Conservation (phyloP, 768 basidiomycete species). For the Rubroboletus satanas region DNA sequence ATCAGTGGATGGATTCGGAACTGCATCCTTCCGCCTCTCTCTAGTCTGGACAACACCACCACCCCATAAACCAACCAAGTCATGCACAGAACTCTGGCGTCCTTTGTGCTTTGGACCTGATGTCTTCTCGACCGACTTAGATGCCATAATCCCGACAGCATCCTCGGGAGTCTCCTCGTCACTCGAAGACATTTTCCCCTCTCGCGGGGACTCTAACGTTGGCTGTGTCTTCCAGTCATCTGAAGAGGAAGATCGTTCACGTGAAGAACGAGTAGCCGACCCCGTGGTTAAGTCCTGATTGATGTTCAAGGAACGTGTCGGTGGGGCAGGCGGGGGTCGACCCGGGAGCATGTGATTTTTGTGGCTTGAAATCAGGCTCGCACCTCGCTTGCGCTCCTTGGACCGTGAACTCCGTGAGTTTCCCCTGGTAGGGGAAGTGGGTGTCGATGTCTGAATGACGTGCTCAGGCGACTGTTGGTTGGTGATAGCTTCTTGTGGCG, state of each 20-base stretch:
- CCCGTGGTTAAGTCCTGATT: slow-evolving; percentile 7
- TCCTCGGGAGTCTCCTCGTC: slow-evolving; percentile 57
- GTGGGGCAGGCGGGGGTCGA: slow-evolving; percentile 4
- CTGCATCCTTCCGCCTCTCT: slow-evolving; percentile 37
- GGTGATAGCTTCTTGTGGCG: slow-evolving; percentile 34
- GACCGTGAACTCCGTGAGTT: slow-evolving; percentile 29
- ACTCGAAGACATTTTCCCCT: slow-evolving; percentile 46
- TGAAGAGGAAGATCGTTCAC: slow-evolving; percentile 29
- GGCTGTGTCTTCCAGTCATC: slow-evolving; percentile 50
- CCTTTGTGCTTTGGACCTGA: slow-evolving; percentile 36
- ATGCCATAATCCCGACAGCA: slow-evolving; percentile 26
- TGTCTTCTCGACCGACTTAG: slow-evolving; percentile 22
- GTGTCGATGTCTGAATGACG: background rate
- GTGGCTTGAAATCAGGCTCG: slow-evolving; percentile 6
- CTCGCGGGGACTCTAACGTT: slow-evolving; percentile 21
- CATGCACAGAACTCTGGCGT: slow-evolving; percentile 80
- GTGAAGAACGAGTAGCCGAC: slow-evolving; percentile 8
- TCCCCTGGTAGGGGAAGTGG: slow-evolving; percentile 23
- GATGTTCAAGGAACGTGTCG: slow-evolving; percentile 6
- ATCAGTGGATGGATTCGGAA: slow-evolving; percentile 17
- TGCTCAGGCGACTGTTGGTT: slow-evolving; percentile 14
- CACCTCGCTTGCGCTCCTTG: slow-evolving; percentile 31
- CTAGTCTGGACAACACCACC: slow-evolving; percentile 44
- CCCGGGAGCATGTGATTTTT: slow-evolving; percentile 4
- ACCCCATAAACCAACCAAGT: slow-evolving; percentile 76